Conservation (phyloP, 495 filamentous ascomycete genomes). For the Apiosordaria backusii region DNA sequence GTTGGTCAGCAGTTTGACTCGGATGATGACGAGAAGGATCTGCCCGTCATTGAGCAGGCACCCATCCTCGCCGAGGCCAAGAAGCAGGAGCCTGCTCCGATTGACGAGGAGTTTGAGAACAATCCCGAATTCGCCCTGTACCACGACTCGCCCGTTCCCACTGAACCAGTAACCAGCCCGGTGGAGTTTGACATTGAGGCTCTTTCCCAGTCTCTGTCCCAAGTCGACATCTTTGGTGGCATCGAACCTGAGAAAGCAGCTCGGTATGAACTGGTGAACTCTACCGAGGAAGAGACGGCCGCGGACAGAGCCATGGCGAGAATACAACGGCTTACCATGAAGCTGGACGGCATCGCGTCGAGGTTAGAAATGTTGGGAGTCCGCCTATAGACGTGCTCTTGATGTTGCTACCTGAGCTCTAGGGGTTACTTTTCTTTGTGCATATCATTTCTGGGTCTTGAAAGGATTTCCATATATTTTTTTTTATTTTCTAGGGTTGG, state of each 20-base stretch:
- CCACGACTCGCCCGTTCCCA: conserved; percentile 43
- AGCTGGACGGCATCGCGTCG: conserved; percentile 38
- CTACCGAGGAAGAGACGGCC: conserved; percentile 44
- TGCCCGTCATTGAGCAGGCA: conserved; percentile 41
- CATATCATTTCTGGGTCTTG: not conserved
- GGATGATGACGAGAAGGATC: conserved; percentile 51
- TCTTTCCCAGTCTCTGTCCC: conserved; percentile 27
- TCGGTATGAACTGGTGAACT: conserved; percentile 55
- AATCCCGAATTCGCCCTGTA: conserved; percentile 60
- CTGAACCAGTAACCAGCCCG: conserved; percentile 14
- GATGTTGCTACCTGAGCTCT: not conserved
- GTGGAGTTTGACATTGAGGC: conserved; percentile 35
- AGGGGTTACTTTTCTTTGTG: not conserved
- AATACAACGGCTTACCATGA: conserved; percentile 40
- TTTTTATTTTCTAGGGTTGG: not conserved
- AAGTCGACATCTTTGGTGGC: conserved; percentile 50
- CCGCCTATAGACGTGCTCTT: conserved; percentile 30
- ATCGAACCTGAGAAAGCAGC: conserved; percentile 56
- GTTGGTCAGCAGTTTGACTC: conserved; percentile 35
- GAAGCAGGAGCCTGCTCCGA: conserved; percentile 24
- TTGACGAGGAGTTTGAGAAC: conserved; percentile 33
- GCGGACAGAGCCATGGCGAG: conserved; percentile 37
- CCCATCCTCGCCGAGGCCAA: conserved; percentile 33
- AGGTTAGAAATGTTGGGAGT: conserved; percentile 39
- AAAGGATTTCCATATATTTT: conserved; percentile 4